Percentiles rank a stretch among this genome's conserved stretches.
phyloP scores from a whole-genome alignment of 1,284 basidiomycete species.

The Somion occarium region DNA sequence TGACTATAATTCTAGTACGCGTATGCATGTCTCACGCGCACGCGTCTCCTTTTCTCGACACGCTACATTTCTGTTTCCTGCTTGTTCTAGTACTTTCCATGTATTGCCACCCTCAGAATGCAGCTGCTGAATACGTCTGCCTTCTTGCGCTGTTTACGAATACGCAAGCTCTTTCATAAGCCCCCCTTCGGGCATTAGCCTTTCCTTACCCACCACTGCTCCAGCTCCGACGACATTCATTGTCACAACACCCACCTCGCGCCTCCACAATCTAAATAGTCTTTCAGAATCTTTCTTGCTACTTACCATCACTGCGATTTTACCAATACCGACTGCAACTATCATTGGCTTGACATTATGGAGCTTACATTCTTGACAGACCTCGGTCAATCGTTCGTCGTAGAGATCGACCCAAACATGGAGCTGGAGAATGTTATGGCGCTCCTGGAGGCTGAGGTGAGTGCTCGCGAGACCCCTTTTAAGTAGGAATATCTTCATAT shows the following conservation, averaged over 20 bases:
- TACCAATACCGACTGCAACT: too few relatives aligned
- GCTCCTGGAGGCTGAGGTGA: conserved; percentile 85
- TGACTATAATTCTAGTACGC: too few relatives aligned
- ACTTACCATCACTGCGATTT: too few relatives aligned
- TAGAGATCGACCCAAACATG: conserved; percentile 88
- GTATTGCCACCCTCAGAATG: not conserved
- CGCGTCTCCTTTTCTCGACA: not conserved
- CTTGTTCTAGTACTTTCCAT: conserved; percentile 12
- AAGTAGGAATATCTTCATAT: too few relatives aligned
- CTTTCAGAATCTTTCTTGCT: too few relatives aligned
- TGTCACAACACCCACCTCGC: not conserved
- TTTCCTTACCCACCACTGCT: not conserved
- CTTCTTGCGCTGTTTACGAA: not conserved
- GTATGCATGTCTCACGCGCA: not conserved
- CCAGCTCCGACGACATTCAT: not conserved
- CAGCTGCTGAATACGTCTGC: not conserved
- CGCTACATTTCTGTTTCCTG: conserved; percentile 4
- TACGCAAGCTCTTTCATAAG: conserved; percentile 12
- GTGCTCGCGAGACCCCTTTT: conserved; percentile 16
- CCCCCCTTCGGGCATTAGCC: not conserved
- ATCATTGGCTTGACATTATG: conserved; percentile 41
- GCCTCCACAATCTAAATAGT: too few relatives aligned
- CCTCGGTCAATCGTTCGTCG: conserved; percentile 65
- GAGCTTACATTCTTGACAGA: conserved; percentile 79
- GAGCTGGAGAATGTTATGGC: conserved; percentile 86